Percentiles rank a stretch among this genome's conserved stretches.
phyloP scores from a whole-genome alignment of 2,329 filamentous ascomycete species.

The Knufia fluminis region DNA sequence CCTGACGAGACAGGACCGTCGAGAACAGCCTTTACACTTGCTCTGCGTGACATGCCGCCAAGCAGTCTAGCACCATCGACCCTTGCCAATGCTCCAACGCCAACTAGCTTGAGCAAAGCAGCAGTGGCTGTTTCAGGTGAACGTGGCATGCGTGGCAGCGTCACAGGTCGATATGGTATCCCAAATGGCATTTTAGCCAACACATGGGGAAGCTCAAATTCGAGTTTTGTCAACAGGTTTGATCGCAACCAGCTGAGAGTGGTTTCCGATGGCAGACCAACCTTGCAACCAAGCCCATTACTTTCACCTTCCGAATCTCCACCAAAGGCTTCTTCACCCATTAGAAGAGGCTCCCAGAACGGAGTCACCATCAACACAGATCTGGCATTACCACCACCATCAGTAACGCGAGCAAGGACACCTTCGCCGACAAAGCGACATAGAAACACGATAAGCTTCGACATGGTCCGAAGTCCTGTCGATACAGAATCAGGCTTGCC shows the following conservation, averaged over 20 bases:
- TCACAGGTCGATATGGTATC: conserved; percentile 56
- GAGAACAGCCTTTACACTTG: conserved; percentile 25
- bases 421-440: conserved; percentile 32
- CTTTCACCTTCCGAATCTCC: conserved; percentile 16
- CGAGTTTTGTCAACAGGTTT: conserved; percentile 59
- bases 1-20: conserved; percentile 29
- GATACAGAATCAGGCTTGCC: conserved; percentile 27
- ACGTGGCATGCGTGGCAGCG: conserved; percentile 55
- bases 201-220: conserved; percentile 82
- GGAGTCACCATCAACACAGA: conserved; percentile 14
- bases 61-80: conserved; percentile 72
- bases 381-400: conserved; percentile 15
- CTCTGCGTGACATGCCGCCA: conserved; percentile 38
- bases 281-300: conserved; percentile 16
- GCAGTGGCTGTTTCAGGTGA: conserved; percentile 76
- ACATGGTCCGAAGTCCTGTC: conserved; percentile 34
- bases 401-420: conserved; percentile 20
- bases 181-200: conserved; percentile 85
- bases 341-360: conserved; percentile 21
- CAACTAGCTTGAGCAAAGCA: conserved; percentile 76
- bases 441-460: conserved; percentile 49
- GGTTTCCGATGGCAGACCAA: conserved; percentile 23
- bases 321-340: conserved; percentile 10
- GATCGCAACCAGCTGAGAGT: conserved; percentile 44
- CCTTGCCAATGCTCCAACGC: conserved; percentile 69